Conservation (phyloP, 2,329 filamentous ascomycete genomes). For the Cladophialophora yegresii region DNA sequence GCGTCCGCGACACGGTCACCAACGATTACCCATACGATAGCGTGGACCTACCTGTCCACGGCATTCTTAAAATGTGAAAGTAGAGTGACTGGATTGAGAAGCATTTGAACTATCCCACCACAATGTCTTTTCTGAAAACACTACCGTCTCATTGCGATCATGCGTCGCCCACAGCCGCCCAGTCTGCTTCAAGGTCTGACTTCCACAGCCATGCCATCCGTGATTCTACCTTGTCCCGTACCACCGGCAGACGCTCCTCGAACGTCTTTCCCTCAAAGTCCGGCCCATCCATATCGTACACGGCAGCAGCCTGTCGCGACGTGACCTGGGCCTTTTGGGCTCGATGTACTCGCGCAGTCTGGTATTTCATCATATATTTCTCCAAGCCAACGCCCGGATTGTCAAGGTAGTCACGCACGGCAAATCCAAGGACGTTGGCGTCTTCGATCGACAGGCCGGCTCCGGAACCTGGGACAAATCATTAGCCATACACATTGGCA, state of each 20-base stretch:
- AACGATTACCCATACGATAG: too few species aligned
- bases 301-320: constrained; percentile 13
- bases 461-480: constrained; percentile 1
- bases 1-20: background rate
- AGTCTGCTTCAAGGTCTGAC: constrained; percentile 12
- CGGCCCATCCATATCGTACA: constrained; percentile 13
- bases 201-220: constrained; percentile 19
- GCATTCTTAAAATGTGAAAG: too few species aligned
- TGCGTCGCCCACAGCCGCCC: constrained; percentile 2
- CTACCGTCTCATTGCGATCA: background rate
- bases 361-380: constrained; percentile 6
- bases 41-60: too few species aligned
- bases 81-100: too few species aligned
- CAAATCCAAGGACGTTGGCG: constrained; percentile 11
- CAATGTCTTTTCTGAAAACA: too few species aligned
- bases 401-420: constrained; percentile 11
- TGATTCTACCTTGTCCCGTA: constrained; percentile 13
- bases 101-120: too few species aligned
- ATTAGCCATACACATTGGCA: background rate
- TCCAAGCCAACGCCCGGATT: constrained; percentile 1
- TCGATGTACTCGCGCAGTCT: constrained; percentile 8
- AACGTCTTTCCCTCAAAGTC: constrained; percentile 18
- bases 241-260: constrained; percentile 11
- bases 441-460: constrained; percentile 15
- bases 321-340: constrained; percentile 16